Conservation (phyloP, 2,329 filamentous ascomycete species). For the Aphanocladium album region DNA sequence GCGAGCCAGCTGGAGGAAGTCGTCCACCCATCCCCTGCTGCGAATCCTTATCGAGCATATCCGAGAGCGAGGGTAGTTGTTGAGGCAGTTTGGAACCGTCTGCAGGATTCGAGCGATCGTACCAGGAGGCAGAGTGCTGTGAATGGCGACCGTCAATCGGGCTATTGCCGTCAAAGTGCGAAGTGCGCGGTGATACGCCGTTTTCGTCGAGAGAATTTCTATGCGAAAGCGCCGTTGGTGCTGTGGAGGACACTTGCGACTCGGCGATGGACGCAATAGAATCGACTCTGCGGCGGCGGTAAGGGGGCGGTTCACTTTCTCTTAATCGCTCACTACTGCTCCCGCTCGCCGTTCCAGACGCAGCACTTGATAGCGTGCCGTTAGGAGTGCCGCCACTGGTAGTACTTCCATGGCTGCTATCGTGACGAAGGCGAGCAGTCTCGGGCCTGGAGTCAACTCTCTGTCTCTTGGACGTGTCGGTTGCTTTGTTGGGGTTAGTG, state of each 20-base stretch:
- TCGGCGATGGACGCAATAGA: slow-evolving; percentile 44
- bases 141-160: slow-evolving; percentile 23
- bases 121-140: slow-evolving; percentile 24
- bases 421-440: slow-evolving; percentile 28
- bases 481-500: slow-evolving; percentile 29
- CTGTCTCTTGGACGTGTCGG: slow-evolving; percentile 43
- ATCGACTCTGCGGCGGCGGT: slow-evolving; percentile 42
- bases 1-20: background rate
- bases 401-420: slow-evolving; percentile 35
- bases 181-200: slow-evolving; percentile 37
- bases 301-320: slow-evolving; percentile 44
- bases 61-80: slow-evolving; percentile 42
- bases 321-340: slow-evolving; percentile 44
- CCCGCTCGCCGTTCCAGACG: slow-evolving; percentile 31
- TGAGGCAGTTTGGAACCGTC: slow-evolving; percentile 24
- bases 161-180: slow-evolving; percentile 31
- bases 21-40: background rate
- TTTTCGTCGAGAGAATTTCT: slow-evolving; percentile 38
- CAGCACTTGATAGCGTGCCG: slow-evolving; percentile 29
- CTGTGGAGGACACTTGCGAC: slow-evolving; percentile 37
- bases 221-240: slow-evolving; percentile 30
- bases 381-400: slow-evolving; percentile 38
- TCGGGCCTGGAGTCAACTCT: slow-evolving; percentile 35
- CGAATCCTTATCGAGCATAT: slow-evolving; percentile 39
- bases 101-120: slow-evolving; percentile 19